Base-by-base conservation (phyloP, 108 stramenopile genomes). In the Bacterosira constricta region DNA sequence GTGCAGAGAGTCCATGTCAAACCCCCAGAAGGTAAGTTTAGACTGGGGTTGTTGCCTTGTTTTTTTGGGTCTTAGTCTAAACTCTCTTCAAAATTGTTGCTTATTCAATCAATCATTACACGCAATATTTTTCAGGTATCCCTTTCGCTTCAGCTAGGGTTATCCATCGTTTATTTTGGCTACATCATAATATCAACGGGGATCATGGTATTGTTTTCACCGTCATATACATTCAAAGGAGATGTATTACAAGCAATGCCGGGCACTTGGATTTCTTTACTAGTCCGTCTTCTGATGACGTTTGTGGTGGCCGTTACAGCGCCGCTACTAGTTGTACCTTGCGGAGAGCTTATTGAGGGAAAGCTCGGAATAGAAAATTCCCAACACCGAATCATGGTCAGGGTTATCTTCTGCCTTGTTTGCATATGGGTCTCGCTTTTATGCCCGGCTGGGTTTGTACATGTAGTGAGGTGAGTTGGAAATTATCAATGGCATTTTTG, bases 201-300 rank as follows among this genome's bases (percentile, higher is more conserved):
- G 8, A 63, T 91, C 17, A 60, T 53, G 30, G 49, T 86, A 18
- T 44, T 83, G 1, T 68, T 86, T 17, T 86, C 78, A 64, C 87
- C 88, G 30, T 31, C 70, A 10, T 58, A 66, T 35, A 50, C 67
- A n/a, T 80, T 90, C 45, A 57, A 89, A 29, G 87, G 87, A 34
- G 93, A 94, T 66, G 73, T 94, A 25, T 60, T 94, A 42, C 78
- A 85, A 42, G 81, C 83, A 52, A 70, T 94, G 17, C 93, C 93
- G 30, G 50, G 32, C 1, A 30, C 85, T 0, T 42, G 64, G 37
- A 54, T 90, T 12, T 76, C 93, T 15, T 53, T 73, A 5, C 12
- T 69, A 11, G 75, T 86, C 11, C 73, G 90, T 34, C 20, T 88
- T 25, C 53, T 82, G 21, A 92, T 92, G 90, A 76, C 83, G 17